These are phyloP conservation scores for Vachellia pachyceras DNA, from an alignment of 306 rosid genomes.

Conservation along the genomic window DNA sequence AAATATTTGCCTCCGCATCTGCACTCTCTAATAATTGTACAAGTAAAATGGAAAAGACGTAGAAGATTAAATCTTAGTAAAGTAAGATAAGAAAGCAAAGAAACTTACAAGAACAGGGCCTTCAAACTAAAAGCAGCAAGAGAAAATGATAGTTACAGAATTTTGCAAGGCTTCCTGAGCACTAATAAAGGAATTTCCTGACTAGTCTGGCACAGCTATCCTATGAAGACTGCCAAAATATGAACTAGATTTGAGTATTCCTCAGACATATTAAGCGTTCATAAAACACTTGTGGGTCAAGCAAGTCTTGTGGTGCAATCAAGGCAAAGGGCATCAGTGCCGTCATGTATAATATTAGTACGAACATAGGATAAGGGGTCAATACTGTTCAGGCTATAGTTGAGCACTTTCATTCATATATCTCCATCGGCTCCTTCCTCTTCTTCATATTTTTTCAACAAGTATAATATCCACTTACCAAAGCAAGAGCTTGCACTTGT, in stretches of 20 bases:
- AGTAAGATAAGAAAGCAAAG: constrained; percentile 36
- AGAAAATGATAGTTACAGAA: constrained; percentile 16
- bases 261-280: background rate
- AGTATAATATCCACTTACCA: constrained; percentile 8
- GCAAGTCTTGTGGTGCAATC: background rate
- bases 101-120: background rate
- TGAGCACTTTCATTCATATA: background rate
- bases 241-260: constrained; percentile 4
- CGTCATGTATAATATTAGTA: background rate
- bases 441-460: constrained; percentile 17
- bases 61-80: constrained; percentile 22
- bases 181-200: constrained; percentile 21
- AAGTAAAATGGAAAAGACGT: constrained; percentile 8
- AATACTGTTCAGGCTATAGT: background rate
- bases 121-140: constrained; percentile 39
- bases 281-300: background rate
- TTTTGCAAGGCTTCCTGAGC: constrained; percentile 28
- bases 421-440: background rate
- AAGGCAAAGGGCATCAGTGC: background rate
- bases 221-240: constrained; percentile 21
- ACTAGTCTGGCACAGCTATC: constrained; percentile 4
- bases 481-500: constrained; percentile 9
- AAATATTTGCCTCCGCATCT: constrained; percentile 45
- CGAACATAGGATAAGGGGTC: background rate
- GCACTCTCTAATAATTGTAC: constrained; percentile 45